Conservation (phyloP, 108 stramenopile species). For the Tribonema minus region DNA sequence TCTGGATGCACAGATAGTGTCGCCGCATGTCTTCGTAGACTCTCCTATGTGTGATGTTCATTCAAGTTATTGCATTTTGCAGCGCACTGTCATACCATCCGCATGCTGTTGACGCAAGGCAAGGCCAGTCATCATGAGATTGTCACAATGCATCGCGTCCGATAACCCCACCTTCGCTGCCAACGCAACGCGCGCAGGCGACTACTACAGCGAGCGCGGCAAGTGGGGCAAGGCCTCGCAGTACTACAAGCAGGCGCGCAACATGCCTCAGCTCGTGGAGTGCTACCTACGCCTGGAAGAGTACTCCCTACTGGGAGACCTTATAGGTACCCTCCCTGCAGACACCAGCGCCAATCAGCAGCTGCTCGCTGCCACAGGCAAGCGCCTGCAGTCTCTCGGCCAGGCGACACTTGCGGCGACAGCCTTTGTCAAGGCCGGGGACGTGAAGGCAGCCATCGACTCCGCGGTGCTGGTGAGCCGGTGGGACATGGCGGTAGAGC, state of each 20-base stretch:
- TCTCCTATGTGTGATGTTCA: too few relatives aligned
- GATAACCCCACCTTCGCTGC: too few relatives aligned
- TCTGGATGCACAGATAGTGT: too few relatives aligned
- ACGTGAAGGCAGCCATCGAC: slow-evolving; percentile 60
- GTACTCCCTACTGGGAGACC: slow-evolving; percentile 41
- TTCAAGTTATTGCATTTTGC: too few relatives aligned
- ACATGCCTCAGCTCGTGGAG: slow-evolving; percentile 42
- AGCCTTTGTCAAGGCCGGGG: slow-evolving; percentile 47
- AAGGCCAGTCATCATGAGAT: too few relatives aligned
- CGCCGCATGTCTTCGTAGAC: too few relatives aligned
- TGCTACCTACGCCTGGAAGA: slow-evolving; percentile 52
- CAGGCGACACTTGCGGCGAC: slow-evolving; percentile 42
- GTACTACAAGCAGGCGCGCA: slow-evolving; percentile 49
- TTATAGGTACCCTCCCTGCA: slow-evolving; percentile 44
- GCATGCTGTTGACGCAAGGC: too few relatives aligned
- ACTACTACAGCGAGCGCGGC: slow-evolving; percentile 49
- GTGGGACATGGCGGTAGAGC: slow-evolving; percentile 58
- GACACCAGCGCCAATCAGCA: too few relatives aligned
- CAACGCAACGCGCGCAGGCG: too few relatives aligned
- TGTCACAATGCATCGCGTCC: too few relatives aligned
- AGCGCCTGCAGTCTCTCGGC: slow-evolving; percentile 57
- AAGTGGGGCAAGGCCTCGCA: slow-evolving; percentile 57
- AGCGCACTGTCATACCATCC: too few relatives aligned
- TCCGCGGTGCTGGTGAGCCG: slow-evolving; percentile 59
- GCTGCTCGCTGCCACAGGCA: too few relatives aligned